These are phyloP conservation scores for Macaranga tanarius DNA, from an alignment of 441 rosid species.

Conservation along the genomic window DNA sequence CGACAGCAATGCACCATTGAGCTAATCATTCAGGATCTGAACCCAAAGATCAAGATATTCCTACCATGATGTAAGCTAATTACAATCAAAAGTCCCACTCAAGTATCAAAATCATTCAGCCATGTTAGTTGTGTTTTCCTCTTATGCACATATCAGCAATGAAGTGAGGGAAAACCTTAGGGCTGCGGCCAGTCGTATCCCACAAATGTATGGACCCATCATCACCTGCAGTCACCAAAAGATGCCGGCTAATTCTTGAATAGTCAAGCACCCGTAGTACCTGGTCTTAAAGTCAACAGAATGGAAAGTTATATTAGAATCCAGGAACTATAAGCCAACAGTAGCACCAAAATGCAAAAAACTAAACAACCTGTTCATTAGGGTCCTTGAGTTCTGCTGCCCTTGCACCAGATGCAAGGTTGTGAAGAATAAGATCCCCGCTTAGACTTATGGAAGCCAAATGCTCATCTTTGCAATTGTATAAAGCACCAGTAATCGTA, in stretches of 20 bases:
- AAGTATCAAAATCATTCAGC: constrained; percentile 16
- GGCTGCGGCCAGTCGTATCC: constrained; percentile 91
- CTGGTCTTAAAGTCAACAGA: constrained; percentile 71
- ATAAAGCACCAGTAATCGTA: constrained; percentile 83
- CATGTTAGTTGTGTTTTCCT: constrained; percentile 5
- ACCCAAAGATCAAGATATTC: neutral
- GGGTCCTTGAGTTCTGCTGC: constrained; percentile 94
- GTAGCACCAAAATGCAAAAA: constrained; percentile 28
- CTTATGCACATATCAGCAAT: neutral
- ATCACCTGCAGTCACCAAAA: constrained; percentile 94
- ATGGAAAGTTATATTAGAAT: constrained; percentile 40
- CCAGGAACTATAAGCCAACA: constrained; percentile 22
- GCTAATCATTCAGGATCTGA: neutral
- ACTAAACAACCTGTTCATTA: constrained; percentile 77
- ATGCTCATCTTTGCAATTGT: constrained; percentile 96
- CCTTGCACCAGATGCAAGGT: constrained; percentile 86
- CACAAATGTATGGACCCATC: constrained; percentile 94
- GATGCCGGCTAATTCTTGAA: constrained; percentile 85
- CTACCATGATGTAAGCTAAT: neutral
- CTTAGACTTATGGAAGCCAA: constrained; percentile 86
- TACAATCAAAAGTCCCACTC: constrained; percentile 6
- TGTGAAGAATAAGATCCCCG: constrained; percentile 92
- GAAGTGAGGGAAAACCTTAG: constrained; percentile 53
- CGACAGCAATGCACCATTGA: neutral
- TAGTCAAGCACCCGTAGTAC: constrained; percentile 93